phyloP scores from a whole-genome alignment of 345 rosid genomes.

The Brassica cretica region DNA sequence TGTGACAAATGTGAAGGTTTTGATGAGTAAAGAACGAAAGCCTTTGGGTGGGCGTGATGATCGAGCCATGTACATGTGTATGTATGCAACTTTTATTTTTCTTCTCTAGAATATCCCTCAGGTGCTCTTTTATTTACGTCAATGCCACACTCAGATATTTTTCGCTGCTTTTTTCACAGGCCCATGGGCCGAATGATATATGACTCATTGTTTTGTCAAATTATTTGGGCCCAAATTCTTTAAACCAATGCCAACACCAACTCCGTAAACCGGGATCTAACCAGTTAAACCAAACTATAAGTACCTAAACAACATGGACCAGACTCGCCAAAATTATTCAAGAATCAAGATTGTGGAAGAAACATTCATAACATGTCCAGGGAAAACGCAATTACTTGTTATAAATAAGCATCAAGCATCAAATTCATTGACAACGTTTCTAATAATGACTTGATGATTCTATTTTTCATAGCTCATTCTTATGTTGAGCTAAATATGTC shows the following conservation, averaged over 20 bases:
- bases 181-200: constrained; percentile 26
- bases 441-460: no score
- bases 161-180: not conserved
- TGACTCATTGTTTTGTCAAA: not conserved
- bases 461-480: no score
- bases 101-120: not conserved
- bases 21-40: not conserved
- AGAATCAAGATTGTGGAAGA: not conserved
- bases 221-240: not conserved
- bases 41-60: constrained; percentile 18
- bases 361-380: no score
- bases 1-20: constrained; percentile 14
- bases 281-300: not conserved
- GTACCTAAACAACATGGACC: no score
- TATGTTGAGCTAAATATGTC: no score
- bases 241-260: not conserved
- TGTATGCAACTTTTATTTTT: no score
- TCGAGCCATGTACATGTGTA: constrained; percentile 8
- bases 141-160: constrained; percentile 16
- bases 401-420: not conserved
- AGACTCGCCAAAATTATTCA: not conserved
- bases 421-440: not conserved
- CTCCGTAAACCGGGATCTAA: not conserved
- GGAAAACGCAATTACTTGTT: no score
- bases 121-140: not conserved